Conservation (phyloP, 2,329 filamentous ascomycete species). For the Escovopsis sp. region DNA sequence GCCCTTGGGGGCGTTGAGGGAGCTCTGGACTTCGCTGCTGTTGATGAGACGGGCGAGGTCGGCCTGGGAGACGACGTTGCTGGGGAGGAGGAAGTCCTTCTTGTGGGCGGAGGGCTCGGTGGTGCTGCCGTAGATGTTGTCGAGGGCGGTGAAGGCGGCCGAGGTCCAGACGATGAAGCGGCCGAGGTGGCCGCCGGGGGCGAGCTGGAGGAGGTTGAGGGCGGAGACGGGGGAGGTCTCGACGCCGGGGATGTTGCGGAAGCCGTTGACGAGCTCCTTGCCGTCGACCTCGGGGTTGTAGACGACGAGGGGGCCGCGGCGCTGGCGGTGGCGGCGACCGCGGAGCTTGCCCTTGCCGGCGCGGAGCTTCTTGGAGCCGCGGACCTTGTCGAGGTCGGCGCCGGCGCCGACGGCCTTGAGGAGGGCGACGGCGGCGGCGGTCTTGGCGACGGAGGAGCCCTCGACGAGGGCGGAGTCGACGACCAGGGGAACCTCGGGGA, state of each 20-base stretch:
- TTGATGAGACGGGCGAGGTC: constrained; percentile 98
- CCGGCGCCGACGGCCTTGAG: constrained; percentile 85
- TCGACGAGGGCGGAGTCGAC: constrained; percentile 84
- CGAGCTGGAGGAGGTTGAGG: constrained; percentile 97
- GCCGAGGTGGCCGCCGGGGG: constrained; percentile 94
- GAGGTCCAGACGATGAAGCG: constrained; percentile 99
- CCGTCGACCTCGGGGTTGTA: constrained; percentile 93
- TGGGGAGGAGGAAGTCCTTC: constrained; percentile 97
- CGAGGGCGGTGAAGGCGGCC: constrained; percentile 86
- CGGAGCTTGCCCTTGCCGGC: constrained; percentile 98
- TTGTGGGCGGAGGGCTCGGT: constrained; percentile 81
- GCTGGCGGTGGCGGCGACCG: constrained; percentile 91
- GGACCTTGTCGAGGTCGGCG: constrained; percentile 87
- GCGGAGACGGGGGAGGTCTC: constrained; percentile 90
- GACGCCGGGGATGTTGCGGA: constrained; percentile 98
- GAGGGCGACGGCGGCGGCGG: constrained; percentile 70
- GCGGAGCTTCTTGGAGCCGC: constrained; percentile 89
- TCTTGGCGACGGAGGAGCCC: constrained; percentile 69
- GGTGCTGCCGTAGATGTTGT: constrained; percentile 92
- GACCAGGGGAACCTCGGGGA: constrained; percentile 95
- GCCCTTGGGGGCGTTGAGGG: constrained; percentile 83
- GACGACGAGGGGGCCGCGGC: constrained; percentile 93
- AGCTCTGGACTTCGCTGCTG: constrained; percentile 95
- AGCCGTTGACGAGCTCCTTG: constrained; percentile 82
- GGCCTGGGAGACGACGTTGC: constrained; percentile 82